A percentile compares a stretch with the other conserved stretches of the same genome.
These are phyloP conservation scores for Mollisia scopiformis DNA, from an alignment of 2,329 filamentous ascomycete genomes.

Conservation along the genomic window DNA sequence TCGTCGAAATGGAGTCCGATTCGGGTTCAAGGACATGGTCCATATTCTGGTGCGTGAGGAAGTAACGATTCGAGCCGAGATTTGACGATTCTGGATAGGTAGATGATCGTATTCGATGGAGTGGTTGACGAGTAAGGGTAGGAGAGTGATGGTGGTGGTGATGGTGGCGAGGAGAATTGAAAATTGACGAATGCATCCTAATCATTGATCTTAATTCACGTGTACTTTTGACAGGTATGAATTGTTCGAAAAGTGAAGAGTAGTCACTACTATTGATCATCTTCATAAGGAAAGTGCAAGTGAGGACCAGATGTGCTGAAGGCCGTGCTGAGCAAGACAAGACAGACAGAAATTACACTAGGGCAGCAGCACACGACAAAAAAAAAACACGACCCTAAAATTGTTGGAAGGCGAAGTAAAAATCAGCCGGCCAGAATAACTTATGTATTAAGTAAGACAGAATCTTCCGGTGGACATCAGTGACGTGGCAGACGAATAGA, in stretches of 20 bases:
- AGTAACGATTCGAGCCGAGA: conserved; percentile 8
- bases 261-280: conserved; percentile 6
- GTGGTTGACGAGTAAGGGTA: conserved; percentile 5
- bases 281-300: background rate
- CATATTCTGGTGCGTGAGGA: background rate
- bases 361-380: conserved; percentile 7
- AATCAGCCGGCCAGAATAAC: conserved; percentile 8
- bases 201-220: conserved; percentile 11
- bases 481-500: conserved; percentile 19
- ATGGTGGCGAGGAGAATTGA: conserved; percentile 12
- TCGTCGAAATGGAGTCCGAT: background rate
- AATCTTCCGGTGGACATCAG: conserved; percentile 9
- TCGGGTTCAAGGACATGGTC: conserved; percentile 8
- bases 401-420: conserved; percentile 7
- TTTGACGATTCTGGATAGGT: conserved; percentile 2
- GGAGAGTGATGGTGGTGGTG: conserved; percentile 8
- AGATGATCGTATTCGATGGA: conserved; percentile 7
- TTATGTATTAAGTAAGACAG: conserved; percentile 13
- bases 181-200: conserved; percentile 20
- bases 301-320: background rate
- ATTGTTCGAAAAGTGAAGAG: conserved; percentile 1
- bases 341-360: background rate
- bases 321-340: background rate
- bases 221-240: background rate
- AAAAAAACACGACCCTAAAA: background rate